Base-by-base conservation (phyloP, 2,329 filamentous ascomycete genomes). In the Nectriaceae sp. region DNA sequence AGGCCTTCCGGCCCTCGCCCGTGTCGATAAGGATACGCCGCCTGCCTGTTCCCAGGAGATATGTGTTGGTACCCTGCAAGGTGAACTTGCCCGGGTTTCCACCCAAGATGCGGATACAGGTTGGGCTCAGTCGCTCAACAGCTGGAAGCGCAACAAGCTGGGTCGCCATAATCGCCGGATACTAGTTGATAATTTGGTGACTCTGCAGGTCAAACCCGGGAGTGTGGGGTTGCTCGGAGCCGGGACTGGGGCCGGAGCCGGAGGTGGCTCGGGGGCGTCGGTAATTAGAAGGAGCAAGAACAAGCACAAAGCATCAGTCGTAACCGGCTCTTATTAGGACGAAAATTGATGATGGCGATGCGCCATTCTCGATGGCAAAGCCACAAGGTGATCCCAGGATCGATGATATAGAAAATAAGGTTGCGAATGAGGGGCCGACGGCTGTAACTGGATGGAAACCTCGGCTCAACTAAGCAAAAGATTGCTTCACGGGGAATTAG, bases 21-120 rank as follows among this genome's bases (percentile, higher is more conserved):
- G 92, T 96, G 71, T 99, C 94, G 63, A 99, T 84, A 19, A 99
- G 80, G 49, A 97, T 78, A 10, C 94, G 85, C 5, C 74, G 71
- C 5, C 74, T 67, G 3, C 92, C 93, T 5, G 80, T 85, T 49
- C 94, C 94, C 50, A 99, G 65, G 16, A 99, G 80, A 68, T 99
- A 99, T 26, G 94, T 99, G 69, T 99, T 99, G 58, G 94, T 97
- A 53, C 91, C 87, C 70, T 87, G 82, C 11, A 87, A 72, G 4
- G 82, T 79, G 62, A 85, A 85, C 75, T 96, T 97, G 65, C 89
- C 84, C 11, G 94, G 93, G 70, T 99, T 99, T 8, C 89, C 90
- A 49, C 88, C 94, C 16, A 97, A 76, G 53, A 99, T 89, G 47
- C 94, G 83, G 54, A 96, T 87, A 38, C 92, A 88, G 13, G 81